Conservation (phyloP, 495 filamentous ascomycete species). For the Aspergillus indologenus region DNA sequence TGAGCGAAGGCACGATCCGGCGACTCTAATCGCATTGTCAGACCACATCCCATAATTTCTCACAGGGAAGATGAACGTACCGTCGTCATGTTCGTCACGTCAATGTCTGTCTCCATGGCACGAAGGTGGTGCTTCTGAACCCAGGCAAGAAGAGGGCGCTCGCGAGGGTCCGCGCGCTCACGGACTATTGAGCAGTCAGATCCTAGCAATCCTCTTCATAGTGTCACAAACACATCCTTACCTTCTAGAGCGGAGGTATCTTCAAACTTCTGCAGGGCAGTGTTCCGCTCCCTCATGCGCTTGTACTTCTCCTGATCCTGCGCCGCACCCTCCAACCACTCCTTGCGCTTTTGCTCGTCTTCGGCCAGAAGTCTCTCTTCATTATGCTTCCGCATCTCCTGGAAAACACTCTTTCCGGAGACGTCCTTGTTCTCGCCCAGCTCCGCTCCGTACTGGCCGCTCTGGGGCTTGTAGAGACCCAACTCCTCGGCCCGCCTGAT, state of each 20-base stretch:
- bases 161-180: constrained; percentile 42
- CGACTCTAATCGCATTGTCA: constrained; percentile 32
- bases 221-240: constrained; percentile 9
- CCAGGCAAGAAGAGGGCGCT: constrained; percentile 47
- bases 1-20: constrained; percentile 63
- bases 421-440: constrained; percentile 38
- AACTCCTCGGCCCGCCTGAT: constrained; percentile 42
- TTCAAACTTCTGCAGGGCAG: constrained; percentile 49
- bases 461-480: constrained; percentile 52
- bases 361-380: constrained; percentile 41
- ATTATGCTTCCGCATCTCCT: constrained; percentile 50
- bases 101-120: constrained; percentile 34
- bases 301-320: constrained; percentile 41
- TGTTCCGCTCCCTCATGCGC: constrained; percentile 41
- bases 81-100: constrained; percentile 32
- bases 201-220: neutral
- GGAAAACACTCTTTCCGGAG: constrained; percentile 45
- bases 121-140: constrained; percentile 46
- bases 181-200: constrained; percentile 20
- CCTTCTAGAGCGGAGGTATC: constrained; percentile 37
- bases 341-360: constrained; percentile 46
- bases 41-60: neutral
- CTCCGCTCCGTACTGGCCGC: constrained; percentile 42
- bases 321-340: constrained; percentile 42
- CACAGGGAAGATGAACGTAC: constrained; percentile 21